These are phyloP conservation scores for Penicillium coffeae DNA, from an alignment of 495 filamentous ascomycete species.

Conservation along the genomic window DNA sequence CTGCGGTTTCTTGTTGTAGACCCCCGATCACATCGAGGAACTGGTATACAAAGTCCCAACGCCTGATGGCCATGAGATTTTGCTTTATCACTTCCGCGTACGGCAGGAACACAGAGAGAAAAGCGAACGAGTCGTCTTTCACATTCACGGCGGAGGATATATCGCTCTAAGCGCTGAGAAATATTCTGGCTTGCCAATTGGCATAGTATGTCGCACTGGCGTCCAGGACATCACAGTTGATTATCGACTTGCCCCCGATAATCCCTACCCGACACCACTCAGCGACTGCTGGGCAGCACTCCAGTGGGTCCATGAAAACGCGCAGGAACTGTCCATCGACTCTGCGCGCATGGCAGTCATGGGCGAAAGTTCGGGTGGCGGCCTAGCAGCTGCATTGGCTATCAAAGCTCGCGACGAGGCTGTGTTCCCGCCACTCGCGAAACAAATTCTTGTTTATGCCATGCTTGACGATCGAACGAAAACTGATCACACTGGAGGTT, in stretches of 20 bases:
- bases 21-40: slow-evolving; percentile 15
- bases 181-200: neutral
- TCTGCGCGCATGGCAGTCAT: slow-evolving; percentile 27
- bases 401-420: slow-evolving; percentile 39
- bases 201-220: slow-evolving; percentile 7
- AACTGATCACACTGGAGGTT: slow-evolving; percentile 6
- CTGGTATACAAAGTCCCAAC: slow-evolving; percentile 4
- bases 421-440: slow-evolving; percentile 33
- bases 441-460: slow-evolving; percentile 50
- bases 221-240: slow-evolving; percentile 25
- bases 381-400: slow-evolving; percentile 37
- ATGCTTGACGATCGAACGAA: slow-evolving; percentile 40
- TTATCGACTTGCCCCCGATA: slow-evolving; percentile 33
- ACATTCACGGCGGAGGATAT: slow-evolving; percentile 14
- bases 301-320: slow-evolving; percentile 37
- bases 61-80: slow-evolving; percentile 3
- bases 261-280: slow-evolving; percentile 29
- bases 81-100: slow-evolving; percentile 11
- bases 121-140: slow-evolving; percentile 10
- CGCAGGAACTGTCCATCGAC: slow-evolving; percentile 41
- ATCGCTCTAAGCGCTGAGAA: slow-evolving; percentile 8
- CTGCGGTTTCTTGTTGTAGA: slow-evolving; percentile 42
- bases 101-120: neutral
- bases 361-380: slow-evolving; percentile 57
- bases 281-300: slow-evolving; percentile 41